Percentiles rank a stretch among this genome's conserved stretches.
Conservation (phyloP, 805 yeast species). For the Candida gorgasii region DNA sequence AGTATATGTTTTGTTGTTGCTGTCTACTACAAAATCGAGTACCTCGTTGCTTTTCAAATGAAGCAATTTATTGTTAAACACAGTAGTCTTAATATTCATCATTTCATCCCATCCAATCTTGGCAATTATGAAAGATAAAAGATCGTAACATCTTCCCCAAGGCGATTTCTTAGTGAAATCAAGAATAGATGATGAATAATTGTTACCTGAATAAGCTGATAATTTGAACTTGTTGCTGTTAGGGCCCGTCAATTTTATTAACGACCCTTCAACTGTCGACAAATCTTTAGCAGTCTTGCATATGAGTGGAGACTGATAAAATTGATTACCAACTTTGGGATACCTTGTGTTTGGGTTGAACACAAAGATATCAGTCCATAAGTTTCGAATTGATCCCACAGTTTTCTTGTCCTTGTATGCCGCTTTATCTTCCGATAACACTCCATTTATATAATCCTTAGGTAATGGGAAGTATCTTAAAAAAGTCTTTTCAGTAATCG, state of each 20-base stretch:
- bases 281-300: slow-evolving; percentile 34
- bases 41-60: background rate
- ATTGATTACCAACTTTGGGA: slow-evolving; percentile 36
- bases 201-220: slow-evolving; percentile 34
- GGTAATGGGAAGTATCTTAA: slow-evolving; percentile 31
- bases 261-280: slow-evolving; percentile 33
- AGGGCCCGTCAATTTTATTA: slow-evolving; percentile 30
- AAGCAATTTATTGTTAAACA: slow-evolving; percentile 44
- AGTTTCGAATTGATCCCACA: slow-evolving; percentile 28
- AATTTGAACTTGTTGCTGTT: slow-evolving; percentile 25
- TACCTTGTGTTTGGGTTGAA: slow-evolving; percentile 33
- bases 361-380: slow-evolving; percentile 35
- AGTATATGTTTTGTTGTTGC: slow-evolving; percentile 15
- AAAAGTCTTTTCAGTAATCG: slow-evolving; percentile 30
- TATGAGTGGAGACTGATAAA: slow-evolving; percentile 37
- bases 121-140: slow-evolving; percentile 67
- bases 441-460: slow-evolving; percentile 4
- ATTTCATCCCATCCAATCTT: slow-evolving; percentile 82
- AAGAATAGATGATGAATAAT: slow-evolving; percentile 26
- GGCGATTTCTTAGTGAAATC: slow-evolving; percentile 37
- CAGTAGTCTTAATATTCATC: slow-evolving; percentile 61
- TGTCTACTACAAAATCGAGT: slow-evolving; percentile 18
- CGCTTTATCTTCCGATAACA: background rate
- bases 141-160: slow-evolving; percentile 55
- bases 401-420: background rate